Evolutionary conservation across 139 green algal species (phyloP).

Genomic region (Picochlorum sp.): DNA sequence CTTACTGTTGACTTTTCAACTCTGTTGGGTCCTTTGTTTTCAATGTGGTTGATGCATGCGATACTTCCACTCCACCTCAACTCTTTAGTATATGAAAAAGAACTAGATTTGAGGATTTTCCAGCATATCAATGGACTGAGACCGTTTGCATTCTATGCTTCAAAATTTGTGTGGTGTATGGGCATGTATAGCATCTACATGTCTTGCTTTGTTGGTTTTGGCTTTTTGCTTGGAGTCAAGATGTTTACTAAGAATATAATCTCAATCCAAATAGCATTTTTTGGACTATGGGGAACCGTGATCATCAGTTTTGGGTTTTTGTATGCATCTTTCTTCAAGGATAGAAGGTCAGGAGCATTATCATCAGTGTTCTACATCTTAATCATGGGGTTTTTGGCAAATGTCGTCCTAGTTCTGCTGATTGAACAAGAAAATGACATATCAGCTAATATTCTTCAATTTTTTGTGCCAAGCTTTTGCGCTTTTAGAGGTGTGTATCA

Average conservation of each 20-base stretch:
- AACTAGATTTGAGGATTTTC: conserved; percentile 59
- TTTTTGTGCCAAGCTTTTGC: conserved; percentile 49
- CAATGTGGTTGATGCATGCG: conserved; percentile 53
- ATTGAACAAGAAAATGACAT: conserved; percentile 32
- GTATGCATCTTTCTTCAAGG: conserved; percentile 18
- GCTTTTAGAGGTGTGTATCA: conserved; percentile 34
- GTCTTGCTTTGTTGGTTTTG: conserved; percentile 53
- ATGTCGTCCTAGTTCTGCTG: conserved; percentile 52
- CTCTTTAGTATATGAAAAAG: conserved; percentile 55
- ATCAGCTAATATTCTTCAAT: conserved; percentile 22
- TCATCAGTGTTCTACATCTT: conserved; percentile 26
- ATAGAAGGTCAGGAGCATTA: conserved; percentile 26
- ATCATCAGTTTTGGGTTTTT: conserved; percentile 52
- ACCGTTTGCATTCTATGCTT: conserved; percentile 30
- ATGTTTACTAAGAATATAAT: conserved; percentile 69
- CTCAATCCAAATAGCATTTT: conserved; percentile 55
- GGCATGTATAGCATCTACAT: conserved; percentile 56
- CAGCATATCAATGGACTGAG: conserved; percentile 64
- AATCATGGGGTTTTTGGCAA: conserved; percentile 45
- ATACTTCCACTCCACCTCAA: conserved; percentile 36
- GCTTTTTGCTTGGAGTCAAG: conserved; percentile 50
- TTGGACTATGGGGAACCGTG: conserved; percentile 57
- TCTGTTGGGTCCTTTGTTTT: conserved; percentile 77
- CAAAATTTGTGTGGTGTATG: conserved; percentile 52
- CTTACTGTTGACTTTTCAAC: conserved; percentile 66